Evolutionary conservation across 805 yeast species (phyloP).

Genomic region (Scheffersomyces lignosus): DNA sequence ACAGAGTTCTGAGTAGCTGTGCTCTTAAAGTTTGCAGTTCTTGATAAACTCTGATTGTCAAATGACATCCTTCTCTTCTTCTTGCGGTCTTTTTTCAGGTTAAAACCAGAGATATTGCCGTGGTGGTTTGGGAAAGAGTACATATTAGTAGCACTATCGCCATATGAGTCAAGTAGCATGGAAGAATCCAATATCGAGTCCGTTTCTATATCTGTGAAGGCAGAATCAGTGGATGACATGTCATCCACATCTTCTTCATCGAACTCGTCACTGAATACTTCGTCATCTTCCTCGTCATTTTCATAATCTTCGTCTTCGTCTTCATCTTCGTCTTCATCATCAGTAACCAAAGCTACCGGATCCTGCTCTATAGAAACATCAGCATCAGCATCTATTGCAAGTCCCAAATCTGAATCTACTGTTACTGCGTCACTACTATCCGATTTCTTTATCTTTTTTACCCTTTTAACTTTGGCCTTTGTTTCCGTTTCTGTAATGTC

Average conservation of each 20-base stretch:
- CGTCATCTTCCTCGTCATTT: slow-evolving; percentile 23
- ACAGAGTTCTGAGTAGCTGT: slow-evolving; percentile 1
- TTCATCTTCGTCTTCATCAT: slow-evolving; percentile 13
- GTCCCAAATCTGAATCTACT: slow-evolving; percentile 33
- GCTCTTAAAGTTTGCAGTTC: slow-evolving; percentile 4
- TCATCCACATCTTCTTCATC: slow-evolving; percentile 27
- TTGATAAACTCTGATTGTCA: slow-evolving; percentile 10
- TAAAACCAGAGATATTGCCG: slow-evolving; percentile 10
- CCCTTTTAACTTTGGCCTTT: not conserved
- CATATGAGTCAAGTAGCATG: slow-evolving; percentile 23
- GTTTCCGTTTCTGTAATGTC: slow-evolving; percentile 13
- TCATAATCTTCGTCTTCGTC: slow-evolving; percentile 16
- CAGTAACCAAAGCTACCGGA: slow-evolving; percentile 2
- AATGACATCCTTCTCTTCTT: slow-evolving; percentile 19
- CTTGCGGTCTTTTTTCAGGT: slow-evolving; percentile 13
- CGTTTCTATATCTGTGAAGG: slow-evolving; percentile 44
- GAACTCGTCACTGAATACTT: slow-evolving; percentile 14
- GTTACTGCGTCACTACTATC: slow-evolving; percentile 22
- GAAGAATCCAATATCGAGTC: slow-evolving; percentile 35
- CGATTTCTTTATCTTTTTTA: slow-evolving; percentile 1
- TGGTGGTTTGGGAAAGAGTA: slow-evolving; percentile 15
- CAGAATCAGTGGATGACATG: slow-evolving; percentile 37
- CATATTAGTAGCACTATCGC: slow-evolving; percentile 9
- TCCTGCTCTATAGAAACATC: slow-evolving; percentile 7
- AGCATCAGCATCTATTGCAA: slow-evolving; percentile 20